Evolutionary conservation across 1,284 basidiomycete species (phyloP).

Genomic region (Ganoderma leucocontextum): DNA sequence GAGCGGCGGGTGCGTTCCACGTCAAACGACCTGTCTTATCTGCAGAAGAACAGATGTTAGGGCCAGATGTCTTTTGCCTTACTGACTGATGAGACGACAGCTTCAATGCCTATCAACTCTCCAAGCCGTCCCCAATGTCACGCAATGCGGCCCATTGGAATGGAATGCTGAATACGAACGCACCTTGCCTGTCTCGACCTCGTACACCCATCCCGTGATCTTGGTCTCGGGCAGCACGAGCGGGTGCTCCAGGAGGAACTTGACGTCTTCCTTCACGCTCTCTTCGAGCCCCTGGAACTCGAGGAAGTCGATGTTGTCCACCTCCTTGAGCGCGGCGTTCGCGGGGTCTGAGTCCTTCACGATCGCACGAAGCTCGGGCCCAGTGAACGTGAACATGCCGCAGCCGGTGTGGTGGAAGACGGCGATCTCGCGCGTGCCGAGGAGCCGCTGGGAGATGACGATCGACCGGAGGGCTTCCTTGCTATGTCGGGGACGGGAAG

Average conservation of each 20-base stretch:
- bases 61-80: not conserved
- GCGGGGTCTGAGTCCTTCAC: conserved; percentile 57
- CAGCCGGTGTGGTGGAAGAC: conserved; percentile 75
- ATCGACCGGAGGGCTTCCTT: conserved; percentile 71
- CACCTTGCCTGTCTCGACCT: conserved; percentile 69
- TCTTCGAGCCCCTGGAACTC: conserved; percentile 62
- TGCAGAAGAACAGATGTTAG: not conserved
- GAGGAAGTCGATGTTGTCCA: conserved; percentile 65
- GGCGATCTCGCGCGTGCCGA: conserved; percentile 71
- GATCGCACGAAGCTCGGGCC: conserved; percentile 56
- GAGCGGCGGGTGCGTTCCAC: not conserved
- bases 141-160: not conserved
- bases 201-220: conserved; percentile 73
- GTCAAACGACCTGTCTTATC: conserved; percentile 24
- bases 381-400: conserved; percentile 71
- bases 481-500: conserved; percentile 39
- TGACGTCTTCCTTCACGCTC: conserved; percentile 64
- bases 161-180: conserved; percentile 12
- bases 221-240: conserved; percentile 61
- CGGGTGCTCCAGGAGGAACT: conserved; percentile 61
- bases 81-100: not conserved
- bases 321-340: conserved; percentile 46
- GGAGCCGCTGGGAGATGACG: conserved; percentile 71
- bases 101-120: not conserved
- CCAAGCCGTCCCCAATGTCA: not conserved